Conservation (phyloP, 148 eudicot species). For the Rhododendron vialii region DNA sequence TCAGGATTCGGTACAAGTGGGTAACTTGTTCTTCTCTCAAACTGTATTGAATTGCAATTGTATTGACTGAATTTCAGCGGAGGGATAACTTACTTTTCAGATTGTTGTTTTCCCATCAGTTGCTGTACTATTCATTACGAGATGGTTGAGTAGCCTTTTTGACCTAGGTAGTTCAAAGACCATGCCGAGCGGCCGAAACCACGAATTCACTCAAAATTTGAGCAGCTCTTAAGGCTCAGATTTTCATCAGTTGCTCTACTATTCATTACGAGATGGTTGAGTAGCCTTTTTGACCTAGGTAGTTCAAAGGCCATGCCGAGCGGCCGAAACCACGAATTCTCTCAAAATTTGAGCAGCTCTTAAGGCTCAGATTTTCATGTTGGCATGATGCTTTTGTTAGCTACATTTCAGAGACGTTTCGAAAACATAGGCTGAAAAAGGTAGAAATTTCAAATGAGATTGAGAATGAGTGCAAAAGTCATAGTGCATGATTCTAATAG, state of each 20-base stretch:
- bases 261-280: neutral
- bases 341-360: neutral
- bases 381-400: neutral
- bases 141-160: neutral
- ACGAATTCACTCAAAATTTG: neutral
- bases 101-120: neutral
- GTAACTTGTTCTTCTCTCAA: constrained; percentile 27
- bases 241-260: neutral
- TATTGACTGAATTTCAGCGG: neutral
- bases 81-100: neutral
- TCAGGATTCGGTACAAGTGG: constrained; percentile 83
- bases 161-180: neutral
- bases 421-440: neutral
- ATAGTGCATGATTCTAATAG: neutral
- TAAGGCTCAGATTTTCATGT: neutral
- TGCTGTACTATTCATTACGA: neutral
- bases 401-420: neutral
- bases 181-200: neutral
- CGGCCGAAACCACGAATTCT: neutral
- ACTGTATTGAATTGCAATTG: neutral
- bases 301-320: neutral
- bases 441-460: neutral
- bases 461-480: neutral
- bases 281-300: neutral
- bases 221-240: too few relatives aligned